phyloP scores from a whole-genome alignment of 805 yeast genomes.

The Ogataea glucozyma region DNA sequence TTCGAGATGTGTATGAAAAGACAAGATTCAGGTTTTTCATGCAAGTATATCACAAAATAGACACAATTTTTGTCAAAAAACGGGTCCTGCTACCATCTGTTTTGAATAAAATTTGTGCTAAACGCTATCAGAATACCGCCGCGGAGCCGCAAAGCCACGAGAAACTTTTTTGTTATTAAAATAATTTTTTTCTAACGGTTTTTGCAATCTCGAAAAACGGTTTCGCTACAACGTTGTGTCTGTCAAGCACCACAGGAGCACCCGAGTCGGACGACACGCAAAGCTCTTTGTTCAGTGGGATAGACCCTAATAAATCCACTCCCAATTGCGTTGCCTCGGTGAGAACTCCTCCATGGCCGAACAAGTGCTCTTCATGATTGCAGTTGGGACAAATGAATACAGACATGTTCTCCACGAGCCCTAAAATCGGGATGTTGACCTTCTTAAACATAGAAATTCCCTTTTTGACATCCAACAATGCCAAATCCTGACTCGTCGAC shows the following conservation, averaged over 20 bases:
- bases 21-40: neutral
- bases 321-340: slow-evolving; percentile 46
- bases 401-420: slow-evolving; percentile 84
- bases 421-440: slow-evolving; percentile 68
- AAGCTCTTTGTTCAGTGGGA: slow-evolving; percentile 65
- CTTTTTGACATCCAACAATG: slow-evolving; percentile 74
- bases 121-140: slow-evolving; percentile 8
- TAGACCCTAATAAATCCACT: slow-evolving; percentile 57
- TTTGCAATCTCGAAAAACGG: slow-evolving; percentile 9
- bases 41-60: slow-evolving; percentile 1
- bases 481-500: slow-evolving; percentile 85
- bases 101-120: too few relatives aligned
- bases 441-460: slow-evolving; percentile 79
- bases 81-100: neutral
- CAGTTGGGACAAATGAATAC: slow-evolving; percentile 76
- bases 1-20: neutral
- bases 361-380: slow-evolving; percentile 67
- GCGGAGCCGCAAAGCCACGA: slow-evolving; percentile 9
- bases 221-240: slow-evolving; percentile 36
- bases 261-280: slow-evolving; percentile 66
- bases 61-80: too few relatives aligned
- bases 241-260: slow-evolving; percentile 55
- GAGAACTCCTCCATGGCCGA: slow-evolving; percentile 66
- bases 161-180: slow-evolving; percentile 3
- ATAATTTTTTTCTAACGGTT: slow-evolving; percentile 8